Evolutionary conservation across 345 rosid genomes (phyloP).

Genomic region (Clarkia xantiana): DNA sequence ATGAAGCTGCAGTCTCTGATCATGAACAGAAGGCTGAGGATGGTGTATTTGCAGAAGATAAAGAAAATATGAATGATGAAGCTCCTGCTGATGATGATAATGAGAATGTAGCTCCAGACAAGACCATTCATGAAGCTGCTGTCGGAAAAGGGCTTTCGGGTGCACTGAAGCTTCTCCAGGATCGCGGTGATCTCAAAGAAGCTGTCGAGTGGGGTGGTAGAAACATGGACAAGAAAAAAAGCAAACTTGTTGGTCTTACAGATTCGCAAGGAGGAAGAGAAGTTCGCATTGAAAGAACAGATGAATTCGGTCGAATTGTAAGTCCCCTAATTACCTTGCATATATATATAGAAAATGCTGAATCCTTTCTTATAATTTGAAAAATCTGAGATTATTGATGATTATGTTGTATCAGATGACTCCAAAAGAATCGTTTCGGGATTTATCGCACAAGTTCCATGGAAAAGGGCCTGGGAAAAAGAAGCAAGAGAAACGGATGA

Average conservation of each 20-base stretch:
- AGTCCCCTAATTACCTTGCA: conserved; percentile 30
- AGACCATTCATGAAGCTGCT: conserved; percentile 68
- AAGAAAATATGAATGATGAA: conserved; percentile 36
- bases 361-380: conserved; percentile 1
- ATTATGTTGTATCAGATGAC: conserved; percentile 32
- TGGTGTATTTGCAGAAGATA: conserved; percentile 49
- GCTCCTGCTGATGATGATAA: conserved; percentile 28
- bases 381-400: not conserved
- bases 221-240: conserved; percentile 97
- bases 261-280: conserved; percentile 39
- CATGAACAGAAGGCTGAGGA: conserved; percentile 41
- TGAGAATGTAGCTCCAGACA: conserved; percentile 63
- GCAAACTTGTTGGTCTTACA: conserved; percentile 80
- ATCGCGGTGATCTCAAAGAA: conserved; percentile 88
- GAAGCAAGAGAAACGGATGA: conserved; percentile 95
- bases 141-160: conserved; percentile 90
- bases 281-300: conserved; percentile 75
- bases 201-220: conserved; percentile 92
- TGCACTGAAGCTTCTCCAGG: conserved; percentile 67
- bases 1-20: conserved; percentile 47
- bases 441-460: conserved; percentile 82
- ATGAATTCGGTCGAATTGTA: conserved; percentile 93
- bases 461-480: conserved; percentile 97
- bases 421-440: conserved; percentile 82
- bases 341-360: not conserved